Evolutionary conservation across 2,329 filamentous ascomycete genomes (phyloP), one percentile per base, ranked within the genome.

Genomic region (Penicillium sp.): DNA sequence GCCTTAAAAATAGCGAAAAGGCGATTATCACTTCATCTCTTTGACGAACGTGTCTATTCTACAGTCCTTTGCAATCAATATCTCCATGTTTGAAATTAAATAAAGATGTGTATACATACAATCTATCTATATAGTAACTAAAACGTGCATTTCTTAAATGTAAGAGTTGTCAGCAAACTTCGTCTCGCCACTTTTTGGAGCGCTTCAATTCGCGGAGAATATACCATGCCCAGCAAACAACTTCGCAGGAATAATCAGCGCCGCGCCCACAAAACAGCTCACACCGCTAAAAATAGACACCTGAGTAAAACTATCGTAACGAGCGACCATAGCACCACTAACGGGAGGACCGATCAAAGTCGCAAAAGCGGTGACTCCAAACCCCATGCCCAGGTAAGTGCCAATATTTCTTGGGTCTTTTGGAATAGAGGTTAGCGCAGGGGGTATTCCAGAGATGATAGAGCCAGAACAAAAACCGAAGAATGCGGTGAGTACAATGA

Each of bases 271-370:
- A 2, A 65, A 71, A 47, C 47, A 48, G 12, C 58, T 76, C 47
- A 61, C 5, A 62, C 55, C 48, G 30, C 47, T 52, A 16, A 75
- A 73, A 2, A 74, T 65, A 0, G 71, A 69, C 0, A 69, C 66
- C 59, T 77, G 56, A 1, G 63, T 57, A 55, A 72, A 79, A 0
- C 71, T 69, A 1, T 66, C 71, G 54, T 78, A 80, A 5, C 50
- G 62, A 2, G 72, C 66, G 2, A 83, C 63, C 43, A 81, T 65
- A 0, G 69, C 74, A 5, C 79, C 78, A 53, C 73, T 77, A 43
- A 78, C 68, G 0, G 79, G 79, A 8, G 77, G 76, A 0, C 78
- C 81, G 3, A 81, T 71, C 30, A 85, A 62, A 3, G 71, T 72
- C 0, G 74, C 78, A 35, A 83, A 51, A 0, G 74, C 72, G 3